A percentile compares a stretch with the other conserved stretches of the same genome.
phyloP scores from a whole-genome alignment of 2,329 filamentous ascomycete species.

The Fulvia fulva region DNA sequence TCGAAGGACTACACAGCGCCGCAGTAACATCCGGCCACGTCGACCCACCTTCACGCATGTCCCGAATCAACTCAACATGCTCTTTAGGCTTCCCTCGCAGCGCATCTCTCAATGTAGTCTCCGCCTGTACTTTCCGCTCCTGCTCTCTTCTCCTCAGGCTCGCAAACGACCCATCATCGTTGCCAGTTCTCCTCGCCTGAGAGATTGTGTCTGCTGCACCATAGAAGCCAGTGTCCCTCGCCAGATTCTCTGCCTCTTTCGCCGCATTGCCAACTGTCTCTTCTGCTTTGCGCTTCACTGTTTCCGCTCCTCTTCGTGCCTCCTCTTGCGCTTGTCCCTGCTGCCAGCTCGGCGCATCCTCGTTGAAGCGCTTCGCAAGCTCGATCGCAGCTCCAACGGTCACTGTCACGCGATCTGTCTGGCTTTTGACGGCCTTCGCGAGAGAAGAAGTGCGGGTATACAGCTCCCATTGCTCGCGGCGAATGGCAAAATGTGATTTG shows the following conservation, averaged over 20 bases:
- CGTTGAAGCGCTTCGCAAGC: constrained; percentile 56
- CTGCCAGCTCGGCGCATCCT: constrained; percentile 38
- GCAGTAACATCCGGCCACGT: background rate
- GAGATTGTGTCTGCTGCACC: background rate
- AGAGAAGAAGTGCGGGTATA: constrained; percentile 63
- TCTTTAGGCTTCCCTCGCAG: background rate
- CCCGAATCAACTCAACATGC: background rate
- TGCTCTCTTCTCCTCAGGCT: constrained; percentile 30
- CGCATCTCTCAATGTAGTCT: background rate
- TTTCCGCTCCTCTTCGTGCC: constrained; percentile 9
- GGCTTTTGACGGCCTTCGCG: constrained; percentile 58
- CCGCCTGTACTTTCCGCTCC: constrained; percentile 47
- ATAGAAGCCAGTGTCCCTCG: constrained; percentile 6
- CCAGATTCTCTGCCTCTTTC: constrained; percentile 25
- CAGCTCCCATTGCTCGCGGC: constrained; percentile 58
- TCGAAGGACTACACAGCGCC: background rate
- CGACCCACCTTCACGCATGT: background rate
- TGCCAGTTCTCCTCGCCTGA: background rate
- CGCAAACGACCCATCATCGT: constrained; percentile 38
- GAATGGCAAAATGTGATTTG: constrained; percentile 55
- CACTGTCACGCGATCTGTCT: constrained; percentile 59
- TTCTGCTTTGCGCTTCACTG: constrained; percentile 11
- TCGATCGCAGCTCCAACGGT: constrained; percentile 59
- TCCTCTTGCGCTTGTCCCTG: constrained; percentile 8
- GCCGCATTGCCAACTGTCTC: constrained; percentile 22